These are phyloP conservation scores for Trichoderma koningii DNA, from an alignment of 2,329 filamentous ascomycete genomes.

Conservation along the genomic window DNA sequence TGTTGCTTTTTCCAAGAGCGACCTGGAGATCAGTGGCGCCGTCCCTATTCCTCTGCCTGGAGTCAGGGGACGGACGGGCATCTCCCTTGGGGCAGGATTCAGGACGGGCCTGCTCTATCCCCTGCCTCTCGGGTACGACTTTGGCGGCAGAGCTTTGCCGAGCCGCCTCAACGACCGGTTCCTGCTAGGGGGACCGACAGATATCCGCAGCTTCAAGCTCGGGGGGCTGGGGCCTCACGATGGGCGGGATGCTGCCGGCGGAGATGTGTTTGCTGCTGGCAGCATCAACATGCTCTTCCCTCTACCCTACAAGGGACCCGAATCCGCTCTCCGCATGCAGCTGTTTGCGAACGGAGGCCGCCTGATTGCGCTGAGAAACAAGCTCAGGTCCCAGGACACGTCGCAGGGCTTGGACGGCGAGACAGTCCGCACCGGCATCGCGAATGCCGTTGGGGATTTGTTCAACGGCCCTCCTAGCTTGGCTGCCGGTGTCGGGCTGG, in stretches of 20 bases:
- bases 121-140: constrained; percentile 63
- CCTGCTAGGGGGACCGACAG: constrained; percentile 88
- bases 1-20: constrained; percentile 91
- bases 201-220: constrained; percentile 90
- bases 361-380: constrained; percentile 71
- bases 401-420: constrained; percentile 41
- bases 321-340: constrained; percentile 84
- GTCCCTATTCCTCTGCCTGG: constrained; percentile 72
- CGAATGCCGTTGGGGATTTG: constrained; percentile 67
- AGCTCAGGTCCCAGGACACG: constrained; percentile 50
- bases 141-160: constrained; percentile 56
- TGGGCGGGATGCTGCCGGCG: constrained; percentile 81
- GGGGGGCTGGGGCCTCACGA: constrained; percentile 88
- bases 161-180: constrained; percentile 94
- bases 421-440: constrained; percentile 57
- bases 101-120: constrained; percentile 83
- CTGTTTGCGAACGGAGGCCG: constrained; percentile 89
- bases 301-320: constrained; percentile 76
- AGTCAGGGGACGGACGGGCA: constrained; percentile 67
- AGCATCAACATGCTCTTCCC: constrained; percentile 85
- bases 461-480: constrained; percentile 77
- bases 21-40: constrained; percentile 77
- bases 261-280: constrained; percentile 88
- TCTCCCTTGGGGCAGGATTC: constrained; percentile 81
- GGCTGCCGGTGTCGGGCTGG: constrained; percentile 83